Evolutionary conservation across 306 rosid species (phyloP), one percentile per base, ranked within the genome.

Genomic region (Begonia masoniana): DNA sequence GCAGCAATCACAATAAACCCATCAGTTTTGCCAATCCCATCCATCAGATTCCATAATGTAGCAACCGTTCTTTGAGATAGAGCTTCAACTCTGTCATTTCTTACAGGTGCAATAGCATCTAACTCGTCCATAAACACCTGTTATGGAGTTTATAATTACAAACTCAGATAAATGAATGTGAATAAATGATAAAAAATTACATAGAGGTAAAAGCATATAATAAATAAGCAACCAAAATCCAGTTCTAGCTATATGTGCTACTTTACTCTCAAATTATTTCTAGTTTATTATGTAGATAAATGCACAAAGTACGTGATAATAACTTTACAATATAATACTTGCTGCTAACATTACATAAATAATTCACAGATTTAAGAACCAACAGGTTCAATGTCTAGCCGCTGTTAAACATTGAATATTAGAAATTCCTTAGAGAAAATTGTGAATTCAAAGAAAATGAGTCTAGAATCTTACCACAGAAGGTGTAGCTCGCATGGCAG

Each of bases 51-150:
- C 71, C 82, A 69, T 58, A 85, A 69, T 47, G 94, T 74, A 5
- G 82, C 87, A 57, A 85, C 97, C 81, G 85, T 78, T 74, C 91
- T 76, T 64, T 82, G 82, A 64, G 97, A 89, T 58, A 89, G 77
- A 67, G 74, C 95, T 47, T 85, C 91, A 68, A 89, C 82, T 46
- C 95, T 94, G 24, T 82, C 91, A 71, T 85, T 85, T 66, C 94
- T 81, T 55, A 83, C 79, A 58, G 95, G 91, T 42, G 91, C 94
- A 69, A 89, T 82, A 62, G 94, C 94, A 78, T 89, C 97, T 63
- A 89, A 62, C 76, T 89, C 95, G 74, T 89, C 95, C 10, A 89
- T 82, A 62, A 89, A 82, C 57, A 89, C 67, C 97, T 89, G 36
- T 26, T 26, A 26, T 26, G 6, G 2, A 26, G 36, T 26, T 4